Percentiles rank a stretch among this genome's conserved stretches.
These are phyloP conservation scores for Penicillium sp. DNA, from an alignment of 2,329 filamentous ascomycete genomes.

Conservation along the genomic window DNA sequence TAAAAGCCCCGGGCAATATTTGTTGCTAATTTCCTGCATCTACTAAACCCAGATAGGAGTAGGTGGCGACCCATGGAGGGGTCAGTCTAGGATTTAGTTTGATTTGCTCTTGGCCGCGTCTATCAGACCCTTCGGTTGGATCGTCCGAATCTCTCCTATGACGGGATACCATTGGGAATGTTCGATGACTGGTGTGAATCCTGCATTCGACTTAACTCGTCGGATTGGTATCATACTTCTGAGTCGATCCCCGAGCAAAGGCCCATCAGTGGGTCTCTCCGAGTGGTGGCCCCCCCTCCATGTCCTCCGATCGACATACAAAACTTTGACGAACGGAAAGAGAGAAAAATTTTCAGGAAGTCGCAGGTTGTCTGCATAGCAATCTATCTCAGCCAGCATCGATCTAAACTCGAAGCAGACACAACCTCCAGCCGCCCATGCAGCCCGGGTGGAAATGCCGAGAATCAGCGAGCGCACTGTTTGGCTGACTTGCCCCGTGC, in stretches of 20 bases:
- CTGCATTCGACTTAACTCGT: constrained; percentile 1
- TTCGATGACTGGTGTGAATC: constrained; percentile 2
- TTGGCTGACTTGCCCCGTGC: constrained; percentile 20
- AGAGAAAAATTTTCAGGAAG: not conserved
- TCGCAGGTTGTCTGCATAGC: not conserved
- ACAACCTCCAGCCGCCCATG: constrained; percentile 8
- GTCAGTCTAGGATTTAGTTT: constrained; percentile 3
- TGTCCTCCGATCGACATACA: constrained; percentile 6
- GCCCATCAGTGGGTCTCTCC: constrained; percentile 8
- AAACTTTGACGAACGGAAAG: not conserved
- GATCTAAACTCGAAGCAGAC: not conserved
- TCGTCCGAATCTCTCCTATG: constrained; percentile 3
- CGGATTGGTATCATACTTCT: constrained; percentile 11
- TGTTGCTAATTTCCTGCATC: constrained; percentile 5
- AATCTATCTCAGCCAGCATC: not conserved
- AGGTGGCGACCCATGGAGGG: constrained; percentile 6
- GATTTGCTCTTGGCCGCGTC: constrained; percentile 5
- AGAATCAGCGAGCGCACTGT: constrained; percentile 3
- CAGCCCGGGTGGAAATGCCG: constrained; percentile 26
- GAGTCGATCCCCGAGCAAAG: constrained; percentile 11
- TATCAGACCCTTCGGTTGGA: constrained; percentile 10
- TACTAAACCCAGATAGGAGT: not conserved
- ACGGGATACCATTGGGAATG: constrained; percentile 6
- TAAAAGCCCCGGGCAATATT: not conserved
- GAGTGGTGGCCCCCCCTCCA: not conserved